Evolutionary conservation across 179 eudicot species (phyloP), one percentile per base, ranked within the genome.

Genomic region (Silene vulgaris): DNA sequence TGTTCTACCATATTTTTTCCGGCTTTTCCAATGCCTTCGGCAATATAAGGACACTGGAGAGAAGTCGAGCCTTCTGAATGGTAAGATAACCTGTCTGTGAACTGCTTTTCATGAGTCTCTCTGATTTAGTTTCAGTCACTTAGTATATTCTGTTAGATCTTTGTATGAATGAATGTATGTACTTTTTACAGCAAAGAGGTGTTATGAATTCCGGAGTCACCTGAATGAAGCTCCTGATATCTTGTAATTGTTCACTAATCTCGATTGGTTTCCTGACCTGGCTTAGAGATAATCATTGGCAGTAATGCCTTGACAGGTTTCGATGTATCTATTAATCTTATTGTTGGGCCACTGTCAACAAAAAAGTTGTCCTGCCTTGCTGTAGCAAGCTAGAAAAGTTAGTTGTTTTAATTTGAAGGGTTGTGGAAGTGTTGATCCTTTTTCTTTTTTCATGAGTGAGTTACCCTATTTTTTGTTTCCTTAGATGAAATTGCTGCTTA

Each of bases 11-110:
- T 95, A 95, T 74, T 76, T 95, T 70, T 95, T 95, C 69, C 97
- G 97, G 32, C 85, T 95, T 37, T 89, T 95, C 78, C 99, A 95
- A 79, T 92, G 99, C 79, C 97, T 95, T 80, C 88, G 97, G 65
- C 97, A 92, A 69, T 92, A 90, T 88, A 92, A 85, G 85, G 99
- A 95, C 80, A 90, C 93, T 65, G 84, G 88, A 82, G 99, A 95
- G 81, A 95, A 87, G 78, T 86, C 93, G 62, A 84, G 89, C 78
- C 88, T 95, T 64, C 71, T 90, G 61, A 95, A 95, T 84, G 99
- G 97, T 95, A 84, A 86, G 72, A 74, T 69, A 12, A 37, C 71
- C 16, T 70, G 59, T n/a, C 52, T 13, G 30, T 71, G 50, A n/a
- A 37, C 26, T 26, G 37, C 32, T 59, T 73, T 43, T 57, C 19